phyloP scores from a whole-genome alignment of 108 stramenopile genomes.

The Pseudonitzschia multiseries region DNA sequence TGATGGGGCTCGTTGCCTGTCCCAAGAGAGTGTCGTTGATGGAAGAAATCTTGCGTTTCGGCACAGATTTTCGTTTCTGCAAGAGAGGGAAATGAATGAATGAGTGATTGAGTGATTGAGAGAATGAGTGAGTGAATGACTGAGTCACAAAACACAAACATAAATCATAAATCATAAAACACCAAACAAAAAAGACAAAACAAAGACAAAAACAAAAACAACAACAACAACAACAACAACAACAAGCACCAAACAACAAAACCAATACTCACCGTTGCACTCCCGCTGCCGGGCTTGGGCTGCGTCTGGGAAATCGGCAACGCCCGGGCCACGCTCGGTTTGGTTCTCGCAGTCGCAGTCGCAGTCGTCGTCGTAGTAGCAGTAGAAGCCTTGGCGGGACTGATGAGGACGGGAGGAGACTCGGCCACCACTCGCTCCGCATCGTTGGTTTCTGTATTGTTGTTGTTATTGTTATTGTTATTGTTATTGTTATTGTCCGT shows the following conservation, averaged over 20 bases:
- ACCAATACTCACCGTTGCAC: neutral
- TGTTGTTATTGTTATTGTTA: no score
- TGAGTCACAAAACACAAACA: no score
- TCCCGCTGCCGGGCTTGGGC: neutral
- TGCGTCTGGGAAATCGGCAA: neutral
- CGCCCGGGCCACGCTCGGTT: conserved; percentile 4
- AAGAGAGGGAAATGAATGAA: neutral
- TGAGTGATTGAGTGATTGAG: neutral
- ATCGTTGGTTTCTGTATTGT: conserved; percentile 15
- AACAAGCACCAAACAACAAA: neutral
- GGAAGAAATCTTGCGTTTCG: conserved; percentile 48
- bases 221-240: neutral
- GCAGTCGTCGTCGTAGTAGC: no score
- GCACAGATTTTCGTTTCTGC: conserved; percentile 53
- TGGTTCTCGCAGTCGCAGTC: conserved; percentile 1
- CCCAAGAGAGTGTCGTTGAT: conserved; percentile 24
- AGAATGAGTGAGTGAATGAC: neutral
- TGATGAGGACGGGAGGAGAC: conserved; percentile 35
- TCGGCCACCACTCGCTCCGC: conserved; percentile 32
- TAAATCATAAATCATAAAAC: no score
- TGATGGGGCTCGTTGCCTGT: neutral
- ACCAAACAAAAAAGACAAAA: no score
- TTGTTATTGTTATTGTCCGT: no score
- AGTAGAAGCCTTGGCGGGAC: conserved; percentile 15
- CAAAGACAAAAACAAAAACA: neutral